These are phyloP conservation scores for Penicillium psychrosexuale DNA, from an alignment of 2,329 filamentous ascomycete species.

Conservation along the genomic window DNA sequence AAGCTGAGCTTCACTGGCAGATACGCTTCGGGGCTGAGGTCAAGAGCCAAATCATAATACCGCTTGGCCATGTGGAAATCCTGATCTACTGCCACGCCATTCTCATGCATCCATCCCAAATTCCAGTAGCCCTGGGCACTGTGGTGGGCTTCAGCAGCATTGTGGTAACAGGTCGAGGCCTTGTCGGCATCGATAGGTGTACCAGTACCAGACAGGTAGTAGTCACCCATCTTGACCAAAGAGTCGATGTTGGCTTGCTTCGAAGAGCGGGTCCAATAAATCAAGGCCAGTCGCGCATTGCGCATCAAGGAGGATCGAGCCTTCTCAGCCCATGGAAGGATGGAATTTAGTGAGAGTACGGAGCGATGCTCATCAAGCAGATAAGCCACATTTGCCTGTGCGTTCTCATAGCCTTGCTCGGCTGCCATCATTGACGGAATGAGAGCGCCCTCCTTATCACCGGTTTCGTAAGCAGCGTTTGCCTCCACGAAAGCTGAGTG, in stretches of 20 bases:
- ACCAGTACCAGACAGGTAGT: constrained; percentile 83
- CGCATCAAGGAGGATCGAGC: constrained; percentile 48
- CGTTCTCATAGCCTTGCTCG: constrained; percentile 86
- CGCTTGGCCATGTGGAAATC: constrained; percentile 97
- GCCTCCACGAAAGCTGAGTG: constrained; percentile 79
- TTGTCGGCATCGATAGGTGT: constrained; percentile 71
- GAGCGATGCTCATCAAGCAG: constrained; percentile 73
- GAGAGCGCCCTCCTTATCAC: constrained; percentile 75
- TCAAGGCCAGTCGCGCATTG: constrained; percentile 68
- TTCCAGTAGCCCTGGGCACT: constrained; percentile 97
- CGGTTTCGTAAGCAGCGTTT: constrained; percentile 74
- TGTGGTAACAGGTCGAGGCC: constrained; percentile 87
- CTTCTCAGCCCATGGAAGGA: constrained; percentile 49
- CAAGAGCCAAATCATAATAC: constrained; percentile 88
- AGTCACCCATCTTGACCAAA: constrained; percentile 97
- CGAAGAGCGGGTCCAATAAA: constrained; percentile 93
- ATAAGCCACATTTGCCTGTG: constrained; percentile 85
- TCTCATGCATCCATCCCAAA: constrained; percentile 99
- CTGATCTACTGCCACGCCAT: constrained; percentile 85
- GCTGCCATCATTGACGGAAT: constrained; percentile 82
- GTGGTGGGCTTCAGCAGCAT: constrained; percentile 84
- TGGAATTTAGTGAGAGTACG: constrained; percentile 54
- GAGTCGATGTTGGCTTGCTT: constrained; percentile 92
- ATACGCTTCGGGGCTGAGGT: constrained; percentile 90
- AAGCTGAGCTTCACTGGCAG: constrained; percentile 86